phyloP scores from a whole-genome alignment of 768 basidiomycete genomes.

The Trametes punicea region DNA sequence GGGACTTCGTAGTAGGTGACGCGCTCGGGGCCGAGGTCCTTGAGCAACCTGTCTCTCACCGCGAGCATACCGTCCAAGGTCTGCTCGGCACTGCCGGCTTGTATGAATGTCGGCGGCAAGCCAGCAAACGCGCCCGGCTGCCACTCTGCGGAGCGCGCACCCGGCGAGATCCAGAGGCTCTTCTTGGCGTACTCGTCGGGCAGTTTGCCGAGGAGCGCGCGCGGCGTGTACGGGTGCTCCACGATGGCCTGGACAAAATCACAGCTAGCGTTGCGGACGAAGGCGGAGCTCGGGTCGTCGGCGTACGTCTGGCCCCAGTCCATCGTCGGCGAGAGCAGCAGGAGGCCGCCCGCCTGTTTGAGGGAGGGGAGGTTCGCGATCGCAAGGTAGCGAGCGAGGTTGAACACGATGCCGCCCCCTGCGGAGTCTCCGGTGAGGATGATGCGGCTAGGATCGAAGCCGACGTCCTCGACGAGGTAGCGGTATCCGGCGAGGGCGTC shows the following conservation, averaged over 20 bases:
- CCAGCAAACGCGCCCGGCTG: slow-evolving; percentile 39
- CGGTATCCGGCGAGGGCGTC: slow-evolving; percentile 50
- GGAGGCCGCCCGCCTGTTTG: slow-evolving; percentile 39
- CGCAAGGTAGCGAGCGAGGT: slow-evolving; percentile 37
- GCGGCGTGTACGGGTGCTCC: slow-evolving; percentile 32
- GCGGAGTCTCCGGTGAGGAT: slow-evolving; percentile 53
- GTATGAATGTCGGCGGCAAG: slow-evolving; percentile 63
- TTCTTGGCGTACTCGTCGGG: slow-evolving; percentile 42
- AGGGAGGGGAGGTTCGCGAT: slow-evolving; percentile 31
- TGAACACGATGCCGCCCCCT: slow-evolving; percentile 47
- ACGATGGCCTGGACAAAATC: slow-evolving; percentile 16
- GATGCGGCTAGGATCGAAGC: slow-evolving; percentile 42
- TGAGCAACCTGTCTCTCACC: slow-evolving; percentile 45
- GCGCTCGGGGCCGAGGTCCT: slow-evolving; percentile 47
- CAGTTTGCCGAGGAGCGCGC: slow-evolving; percentile 48
- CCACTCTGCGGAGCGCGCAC: slow-evolving; percentile 37
- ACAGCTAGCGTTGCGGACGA: slow-evolving; percentile 26
- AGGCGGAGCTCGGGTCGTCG: not conserved
- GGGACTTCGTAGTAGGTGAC: slow-evolving; percentile 43
- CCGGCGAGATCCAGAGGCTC: slow-evolving; percentile 60
- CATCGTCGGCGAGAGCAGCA: slow-evolving; percentile 55
- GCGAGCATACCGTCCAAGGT: slow-evolving; percentile 50
- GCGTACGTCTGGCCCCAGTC: slow-evolving; percentile 46
- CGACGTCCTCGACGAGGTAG: slow-evolving; percentile 44
- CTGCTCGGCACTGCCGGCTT: slow-evolving; percentile 54